Evolutionary conservation across 352 stramenopile species (phyloP), one percentile per base, ranked within the genome.

Genomic region (Phytopythium helicoides): DNA sequence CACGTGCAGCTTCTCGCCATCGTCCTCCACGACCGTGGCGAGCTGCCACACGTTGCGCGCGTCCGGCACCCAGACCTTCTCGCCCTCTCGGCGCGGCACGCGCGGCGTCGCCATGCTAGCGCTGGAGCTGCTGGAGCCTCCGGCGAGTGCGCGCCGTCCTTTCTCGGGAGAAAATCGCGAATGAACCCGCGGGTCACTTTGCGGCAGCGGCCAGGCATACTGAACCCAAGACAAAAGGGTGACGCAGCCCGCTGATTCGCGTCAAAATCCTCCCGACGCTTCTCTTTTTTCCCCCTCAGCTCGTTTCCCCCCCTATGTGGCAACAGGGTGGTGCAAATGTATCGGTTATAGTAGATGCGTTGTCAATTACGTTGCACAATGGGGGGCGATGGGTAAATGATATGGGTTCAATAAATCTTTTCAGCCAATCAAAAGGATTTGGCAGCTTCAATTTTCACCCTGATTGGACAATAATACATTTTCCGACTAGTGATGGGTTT

Each of bases 11-110:
- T 86, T 92, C 45, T 86, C 66, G 54, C 86, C 86, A 62, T 93
- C 84, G 57, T 94, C 86, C 55, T 95, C 86, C 28, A 92, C 69
- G 42, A 95, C 82, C 0, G 84, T 93, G 28, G 83, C 86, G 22
- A 95, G 62, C 51, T 92, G 78, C 86, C 86, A 95, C 50, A 95
- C 83, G 38, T 93, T 94, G 59, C 82, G 81, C 31, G 86, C 63
- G 52, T 94, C 83, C 0, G 86, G 83, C 52, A 80, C 90, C 86
- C 86, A 95, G 8, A 95, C 84, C 56, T 92, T 93, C 66, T 95
- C 83, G 49, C 86, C 86, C 62, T 94, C 86, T 22, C 85, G 81
- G 22, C 81, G 82, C 41, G 60, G 58, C 23, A 68, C 55, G 54
- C 82, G 76, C 66, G 55, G 57, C 66, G 44, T 71, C 51, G 63